Evolutionary conservation across 257 asterid species (phyloP), one percentile per base, ranked within the genome.

Genomic region (Lithospermum erythrorhizon): DNA sequence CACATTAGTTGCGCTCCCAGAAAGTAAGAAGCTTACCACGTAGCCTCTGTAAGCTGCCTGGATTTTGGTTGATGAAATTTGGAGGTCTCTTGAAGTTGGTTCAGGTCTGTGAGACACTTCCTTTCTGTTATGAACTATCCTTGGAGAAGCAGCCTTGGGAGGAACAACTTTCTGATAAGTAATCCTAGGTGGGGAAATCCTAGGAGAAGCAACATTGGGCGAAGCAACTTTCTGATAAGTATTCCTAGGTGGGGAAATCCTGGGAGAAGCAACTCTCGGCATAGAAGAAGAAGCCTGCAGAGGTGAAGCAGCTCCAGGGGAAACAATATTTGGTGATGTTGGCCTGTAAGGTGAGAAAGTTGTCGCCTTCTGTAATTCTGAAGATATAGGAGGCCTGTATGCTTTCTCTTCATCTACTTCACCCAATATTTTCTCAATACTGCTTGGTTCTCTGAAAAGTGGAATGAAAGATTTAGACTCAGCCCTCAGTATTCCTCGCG

Each of bases 41-140:
- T 81, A 86, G 62, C 99, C 97, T 70, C 95, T 73, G 55, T 72
- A 93, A n/a, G 81, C 86, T 35, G 99, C 85, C 75, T 93, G 99
- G 53, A 93, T 83, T 73, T 69, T 84, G 62, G 75, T 82, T 53
- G 96, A 96, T 10, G 94, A 76, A 62, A 75, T 72, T 19, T 87
- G 81, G 68, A 72, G 90, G 57, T 67, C 67, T 70, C 68, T 66
- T 59, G 72, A 71, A 55, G 94, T 78, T 21, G 90, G 96, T 61
- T 88, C 94, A 21, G 87, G 83, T 79, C 87, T 83, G 79, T 62
- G 59, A 54, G 62, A 80, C 66, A 55, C 68, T 66, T 80, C 93
- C 76, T 82, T 84, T 41, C 65, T 79, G 45, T 52, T 75, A 56
- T 75, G 75, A 20, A 75, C 47, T 16, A 69, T 72, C 16, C 59